Conservation (phyloP, 768 basidiomycete species). For the Phylloporus rhodoxanthus region DNA sequence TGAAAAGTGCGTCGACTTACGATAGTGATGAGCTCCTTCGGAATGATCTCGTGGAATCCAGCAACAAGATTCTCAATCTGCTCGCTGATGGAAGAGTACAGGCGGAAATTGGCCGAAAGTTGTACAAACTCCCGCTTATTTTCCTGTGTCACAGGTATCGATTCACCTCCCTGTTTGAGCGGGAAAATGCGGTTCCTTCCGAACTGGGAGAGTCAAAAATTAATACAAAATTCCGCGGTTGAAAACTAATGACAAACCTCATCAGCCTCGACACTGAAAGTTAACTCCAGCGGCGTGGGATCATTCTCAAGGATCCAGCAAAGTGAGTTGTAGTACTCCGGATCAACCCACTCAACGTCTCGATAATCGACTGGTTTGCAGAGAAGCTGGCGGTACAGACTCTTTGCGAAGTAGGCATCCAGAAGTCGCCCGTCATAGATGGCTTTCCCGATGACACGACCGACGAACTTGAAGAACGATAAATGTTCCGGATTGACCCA, state of each 20-base stretch:
- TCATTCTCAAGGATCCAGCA: slow-evolving; percentile 99
- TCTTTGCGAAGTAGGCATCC: slow-evolving; percentile 97
- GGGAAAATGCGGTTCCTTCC: slow-evolving; percentile 85
- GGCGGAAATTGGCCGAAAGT: slow-evolving; percentile 87
- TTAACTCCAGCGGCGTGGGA: slow-evolving; percentile 77
- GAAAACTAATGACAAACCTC: slow-evolving; percentile 44
- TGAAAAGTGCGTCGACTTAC: slow-evolving; percentile 40
- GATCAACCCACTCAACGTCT: slow-evolving; percentile 97
- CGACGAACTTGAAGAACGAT: slow-evolving; percentile 98
- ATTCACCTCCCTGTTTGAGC: slow-evolving; percentile 80
- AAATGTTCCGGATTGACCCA: slow-evolving; percentile 95
- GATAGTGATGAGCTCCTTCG: slow-evolving; percentile 91
- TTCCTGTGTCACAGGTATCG: slow-evolving; percentile 87
- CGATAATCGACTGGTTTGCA: slow-evolving; percentile 92
- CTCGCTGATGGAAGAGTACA: slow-evolving; percentile 91
- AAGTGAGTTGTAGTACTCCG: slow-evolving; percentile 95
- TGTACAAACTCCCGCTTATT: slow-evolving; percentile 97
- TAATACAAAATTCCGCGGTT: neutral
- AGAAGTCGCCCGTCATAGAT: slow-evolving; percentile 94
- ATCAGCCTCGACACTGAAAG: slow-evolving; percentile 93
- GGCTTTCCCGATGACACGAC: slow-evolving; percentile 95
- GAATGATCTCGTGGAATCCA: slow-evolving; percentile 97
- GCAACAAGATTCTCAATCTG: slow-evolving; percentile 86
- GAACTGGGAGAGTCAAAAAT: slow-evolving; percentile 47
- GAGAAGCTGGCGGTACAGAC: slow-evolving; percentile 91